These are phyloP conservation scores for Auricularia heimuer DNA, from an alignment of 768 basidiomycete genomes.

Conservation along the genomic window DNA sequence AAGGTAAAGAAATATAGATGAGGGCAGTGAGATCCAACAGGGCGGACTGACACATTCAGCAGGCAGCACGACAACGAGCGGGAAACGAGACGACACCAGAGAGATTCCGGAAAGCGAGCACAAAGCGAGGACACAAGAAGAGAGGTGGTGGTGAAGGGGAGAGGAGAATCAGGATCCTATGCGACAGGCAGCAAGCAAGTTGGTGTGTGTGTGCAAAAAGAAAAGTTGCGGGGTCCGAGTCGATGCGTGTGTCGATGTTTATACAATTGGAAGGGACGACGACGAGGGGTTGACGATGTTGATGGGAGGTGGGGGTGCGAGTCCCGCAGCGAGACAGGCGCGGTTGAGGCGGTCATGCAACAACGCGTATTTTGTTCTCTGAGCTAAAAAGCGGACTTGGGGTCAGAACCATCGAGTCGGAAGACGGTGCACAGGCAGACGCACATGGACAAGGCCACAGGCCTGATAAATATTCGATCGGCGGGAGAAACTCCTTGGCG, in stretches of 20 bases:
- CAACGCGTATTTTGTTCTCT: not conserved
- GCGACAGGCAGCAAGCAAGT: not conserved
- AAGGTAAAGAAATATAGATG: not conserved
- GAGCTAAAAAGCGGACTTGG: not conserved
- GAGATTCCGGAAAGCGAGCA: no score
- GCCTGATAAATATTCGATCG: not conserved
- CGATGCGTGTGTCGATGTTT: not conserved
- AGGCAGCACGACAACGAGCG: not conserved
- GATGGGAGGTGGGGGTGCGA: not conserved
- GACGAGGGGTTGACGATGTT: not conserved
- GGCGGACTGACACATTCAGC: not conserved
- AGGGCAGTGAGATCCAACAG: not conserved
- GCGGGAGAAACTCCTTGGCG: not conserved
- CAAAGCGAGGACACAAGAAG: no score
- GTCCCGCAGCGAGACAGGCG: not conserved
- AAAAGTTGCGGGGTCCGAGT: not conserved
- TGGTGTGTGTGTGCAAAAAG: not conserved
- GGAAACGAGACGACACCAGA: no score
- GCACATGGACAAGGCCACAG: not conserved
- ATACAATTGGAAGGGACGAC: not conserved
- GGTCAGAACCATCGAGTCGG: not conserved
- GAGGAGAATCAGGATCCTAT: not conserved
- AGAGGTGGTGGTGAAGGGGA: no score
- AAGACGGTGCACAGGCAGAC: not conserved
- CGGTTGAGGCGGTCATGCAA: not conserved